Percentiles rank a stretch among this genome's conserved stretches.
Evolutionary conservation across 495 filamentous ascomycete genomes (phyloP).

Genomic region (Sporormia fimetaria): DNA sequence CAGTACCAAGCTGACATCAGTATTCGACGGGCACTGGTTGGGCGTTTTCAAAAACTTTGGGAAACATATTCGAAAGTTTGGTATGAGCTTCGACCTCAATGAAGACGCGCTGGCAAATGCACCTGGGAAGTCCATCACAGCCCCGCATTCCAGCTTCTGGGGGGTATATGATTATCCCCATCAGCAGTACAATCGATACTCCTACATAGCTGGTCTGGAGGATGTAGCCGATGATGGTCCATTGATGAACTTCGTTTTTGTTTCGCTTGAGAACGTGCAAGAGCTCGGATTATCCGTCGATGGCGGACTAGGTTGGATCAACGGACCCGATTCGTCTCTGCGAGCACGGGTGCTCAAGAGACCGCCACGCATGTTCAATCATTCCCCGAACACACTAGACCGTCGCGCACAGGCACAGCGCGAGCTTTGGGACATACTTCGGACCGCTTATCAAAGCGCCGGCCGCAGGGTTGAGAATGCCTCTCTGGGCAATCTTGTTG

Average conservation of each 20-base stretch:
- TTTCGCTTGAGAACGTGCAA: constrained; percentile 32
- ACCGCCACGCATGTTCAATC: constrained; percentile 28
- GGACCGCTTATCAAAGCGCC: constrained; percentile 12
- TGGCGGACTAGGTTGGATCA: constrained; percentile 47
- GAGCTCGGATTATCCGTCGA: constrained; percentile 46
- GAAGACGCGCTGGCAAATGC: constrained; percentile 33
- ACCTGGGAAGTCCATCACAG: constrained; percentile 34
- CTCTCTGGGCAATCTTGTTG: constrained; percentile 14
- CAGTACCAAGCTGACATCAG: too few species aligned
- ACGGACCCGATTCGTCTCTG: constrained; percentile 34
- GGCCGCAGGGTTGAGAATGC: constrained; percentile 19
- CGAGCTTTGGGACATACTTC: constrained; percentile 29
- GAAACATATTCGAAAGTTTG: constrained; percentile 39
- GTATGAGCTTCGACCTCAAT: constrained; percentile 45
- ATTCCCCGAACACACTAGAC: constrained; percentile 15
- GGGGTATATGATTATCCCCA: constrained; percentile 44
- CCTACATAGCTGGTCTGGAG: constrained; percentile 39
- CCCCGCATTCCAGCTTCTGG: constrained; percentile 37
- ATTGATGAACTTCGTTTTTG: constrained; percentile 40
- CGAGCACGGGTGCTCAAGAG: constrained; percentile 22
- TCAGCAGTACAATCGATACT: constrained; percentile 39
- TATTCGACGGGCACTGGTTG: constrained; percentile 38
- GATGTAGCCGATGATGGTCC: constrained; percentile 41
- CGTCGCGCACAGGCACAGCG: constrained; percentile 21
- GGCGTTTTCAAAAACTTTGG: constrained; percentile 42